Evolutionary conservation across 495 filamentous ascomycete genomes (phyloP), one percentile per base, ranked within the genome.

Genomic region (Emericellopsis terricola): DNA sequence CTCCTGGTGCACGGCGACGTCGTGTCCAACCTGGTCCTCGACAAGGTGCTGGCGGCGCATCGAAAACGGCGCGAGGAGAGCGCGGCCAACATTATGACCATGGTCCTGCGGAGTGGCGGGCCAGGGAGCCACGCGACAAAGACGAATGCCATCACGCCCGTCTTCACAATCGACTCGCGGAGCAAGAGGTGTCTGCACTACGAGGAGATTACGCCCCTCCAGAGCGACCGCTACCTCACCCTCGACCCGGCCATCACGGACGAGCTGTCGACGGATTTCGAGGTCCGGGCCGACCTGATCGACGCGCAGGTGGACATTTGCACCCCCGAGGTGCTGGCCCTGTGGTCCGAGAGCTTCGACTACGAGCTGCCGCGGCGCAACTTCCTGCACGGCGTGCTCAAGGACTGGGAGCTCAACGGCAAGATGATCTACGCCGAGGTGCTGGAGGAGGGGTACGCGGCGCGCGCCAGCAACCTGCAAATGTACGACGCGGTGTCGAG

Each of bases 291-390:
- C 30, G 89, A 99, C 45, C 59, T 99, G 33, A 79, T 94, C 36
- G 91, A 99, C 56, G 89, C 82, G 46, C 81, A 76, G 36, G 87
- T 99, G 49, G 89, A 99, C 48, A 96, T 99, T 41, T 99, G 91
- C 53, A 94, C 91, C 0, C 84, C 86, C 0, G 89, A 96, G 44
- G 83, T 94, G 14, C 64, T 96, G 29, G 84, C 85, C 19, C 57
- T 94, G 38, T 99, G 89, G 82, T 85, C 83, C 5, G 89, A 99
- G 49, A 91, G 83, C 49, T 99, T 99, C 52, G 89, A 99, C 55
- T 94, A 89, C 56, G 78, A 93, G 47, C 62, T 79, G 3, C 80
- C 89, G 6, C 71, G 89, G 36, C 76, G 75, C 41, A 82, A 92
- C 45, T 96, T 92, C 45, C 51, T 99, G 17, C 76, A 81, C 42